Evolutionary conservation across 2,329 filamentous ascomycete genomes (phyloP).

Genomic region (Fusarium temperatum): DNA sequence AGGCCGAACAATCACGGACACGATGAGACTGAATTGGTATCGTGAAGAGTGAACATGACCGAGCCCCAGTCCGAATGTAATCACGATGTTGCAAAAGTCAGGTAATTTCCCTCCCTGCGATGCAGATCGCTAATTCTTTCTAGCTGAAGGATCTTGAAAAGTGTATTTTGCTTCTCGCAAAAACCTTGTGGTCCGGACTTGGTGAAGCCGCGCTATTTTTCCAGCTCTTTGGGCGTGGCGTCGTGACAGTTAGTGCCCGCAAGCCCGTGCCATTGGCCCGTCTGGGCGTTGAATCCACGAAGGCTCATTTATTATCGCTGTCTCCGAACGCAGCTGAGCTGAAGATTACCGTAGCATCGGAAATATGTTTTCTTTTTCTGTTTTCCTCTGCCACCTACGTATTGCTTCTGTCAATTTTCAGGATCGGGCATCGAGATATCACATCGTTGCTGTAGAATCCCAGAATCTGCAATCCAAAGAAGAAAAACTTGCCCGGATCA

Average conservation of each 20-base stretch:
- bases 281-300: not conserved
- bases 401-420: slow-evolving; percentile 28
- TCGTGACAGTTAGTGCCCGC: slow-evolving; percentile 4
- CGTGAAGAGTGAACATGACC: not conserved
- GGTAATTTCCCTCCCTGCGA: slow-evolving; percentile 25
- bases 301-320: slow-evolving; percentile 5
- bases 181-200: slow-evolving; percentile 1
- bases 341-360: slow-evolving; percentile 7
- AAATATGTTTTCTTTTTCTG: not conserved
- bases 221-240: slow-evolving; percentile 26
- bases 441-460: slow-evolving; percentile 7
- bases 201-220: not conserved
- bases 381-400: not conserved
- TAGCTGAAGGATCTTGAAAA: not conserved
- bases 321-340: slow-evolving; percentile 17
- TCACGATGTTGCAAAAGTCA: not conserved
- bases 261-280: slow-evolving; percentile 8
- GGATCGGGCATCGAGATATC: slow-evolving; percentile 12
- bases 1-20: slow-evolving; percentile 29
- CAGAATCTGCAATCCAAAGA: not conserved
- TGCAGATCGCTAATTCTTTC: not conserved
- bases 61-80: slow-evolving; percentile 8
- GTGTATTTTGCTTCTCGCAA: not conserved
- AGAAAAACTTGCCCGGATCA: slow-evolving; percentile 10
- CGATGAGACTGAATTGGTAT: not conserved